Evolutionary conservation across 2,329 filamentous ascomycete genomes (phyloP).

Genomic region (Epichloe hybrida): DNA sequence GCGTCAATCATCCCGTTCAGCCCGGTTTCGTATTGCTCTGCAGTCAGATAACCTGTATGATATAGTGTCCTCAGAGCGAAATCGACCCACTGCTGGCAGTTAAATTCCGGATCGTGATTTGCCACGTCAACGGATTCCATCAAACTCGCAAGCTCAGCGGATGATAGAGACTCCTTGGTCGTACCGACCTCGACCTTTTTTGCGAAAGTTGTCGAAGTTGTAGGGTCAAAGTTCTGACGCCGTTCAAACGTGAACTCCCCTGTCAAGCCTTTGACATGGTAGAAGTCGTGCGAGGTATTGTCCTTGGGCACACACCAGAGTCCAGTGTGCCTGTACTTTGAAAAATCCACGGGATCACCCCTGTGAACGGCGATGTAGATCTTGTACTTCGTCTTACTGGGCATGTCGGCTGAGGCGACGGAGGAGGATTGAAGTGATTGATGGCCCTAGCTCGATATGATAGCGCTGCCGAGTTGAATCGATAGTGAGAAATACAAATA

Average conservation of each 20-base stretch:
- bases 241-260: background rate
- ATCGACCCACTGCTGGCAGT: conserved; percentile 6
- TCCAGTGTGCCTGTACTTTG: conserved; percentile 5
- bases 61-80: conserved; percentile 1
- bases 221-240: conserved; percentile 1
- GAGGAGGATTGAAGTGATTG: too few species aligned
- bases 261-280: conserved; percentile 1
- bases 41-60: conserved; percentile 1
- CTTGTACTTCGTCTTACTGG: conserved; percentile 3
- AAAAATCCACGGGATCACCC: conserved; percentile 2
- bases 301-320: conserved; percentile 5
- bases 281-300: background rate
- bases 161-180: background rate
- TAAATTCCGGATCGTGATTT: conserved; percentile 5
- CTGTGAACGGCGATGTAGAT: conserved; percentile 3
- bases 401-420: background rate
- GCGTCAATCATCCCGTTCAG: conserved; percentile 5
- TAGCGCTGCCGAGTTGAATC: too few species aligned
- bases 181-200: background rate
- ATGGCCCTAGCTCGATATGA: too few species aligned
- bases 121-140: background rate
- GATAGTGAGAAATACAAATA: too few species aligned
- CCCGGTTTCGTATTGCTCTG: conserved; percentile 3
- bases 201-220: background rate
- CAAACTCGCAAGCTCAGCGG: background rate